Evolutionary conservation across 495 filamentous ascomycete genomes (phyloP), one percentile per base, ranked within the genome.

Genomic region (Aspergillus haitiensis): DNA sequence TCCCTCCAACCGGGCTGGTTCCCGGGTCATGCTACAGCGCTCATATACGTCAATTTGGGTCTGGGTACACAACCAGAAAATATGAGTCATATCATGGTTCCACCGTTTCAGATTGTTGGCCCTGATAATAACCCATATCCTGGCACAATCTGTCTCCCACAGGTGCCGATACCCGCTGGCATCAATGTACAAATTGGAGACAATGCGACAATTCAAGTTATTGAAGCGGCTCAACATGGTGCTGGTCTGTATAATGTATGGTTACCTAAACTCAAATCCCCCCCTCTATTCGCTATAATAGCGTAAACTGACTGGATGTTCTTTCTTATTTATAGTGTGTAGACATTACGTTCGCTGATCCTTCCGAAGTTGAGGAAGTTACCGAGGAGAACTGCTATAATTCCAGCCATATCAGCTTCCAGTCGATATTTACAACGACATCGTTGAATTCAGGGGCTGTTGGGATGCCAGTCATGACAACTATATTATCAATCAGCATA

Each of bases 1-100:
- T 84, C 90, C 16, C 72, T 99, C 58, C 92, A 97, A 72, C 90
- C 95, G 6, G 88, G 95, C 65, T 99, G 95, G 95, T 97, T 97
- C 80, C 86, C 84, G 42, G 95, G 95, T 60, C 95, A 99, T 69
- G 69, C 81, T 8, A 88, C 86, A 6, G 94, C 93, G 35, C 83
- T 93, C 58, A 81, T 98, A 69, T 97, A 98, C 74, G 81, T 99
- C 75, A 99, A 99, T 79, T 77, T 99, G 49, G 95, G 95, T 56
- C 84, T 92, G 59, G 95, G 93, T 56, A 90, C 82, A 16, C 73
- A 83, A 8, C 95, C 95, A 2, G 73, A 74, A n/a, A 98, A 98
- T 78, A 92, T 93, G 86, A 95, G 91, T 59, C 84, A 90, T 72
- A 75, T 85, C 13, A 93, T 98, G 85, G 74, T 92, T 6, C 77